These are phyloP conservation scores for Eutypella sp. DNA, from an alignment of 2,329 filamentous ascomycete species.

Conservation along the genomic window DNA sequence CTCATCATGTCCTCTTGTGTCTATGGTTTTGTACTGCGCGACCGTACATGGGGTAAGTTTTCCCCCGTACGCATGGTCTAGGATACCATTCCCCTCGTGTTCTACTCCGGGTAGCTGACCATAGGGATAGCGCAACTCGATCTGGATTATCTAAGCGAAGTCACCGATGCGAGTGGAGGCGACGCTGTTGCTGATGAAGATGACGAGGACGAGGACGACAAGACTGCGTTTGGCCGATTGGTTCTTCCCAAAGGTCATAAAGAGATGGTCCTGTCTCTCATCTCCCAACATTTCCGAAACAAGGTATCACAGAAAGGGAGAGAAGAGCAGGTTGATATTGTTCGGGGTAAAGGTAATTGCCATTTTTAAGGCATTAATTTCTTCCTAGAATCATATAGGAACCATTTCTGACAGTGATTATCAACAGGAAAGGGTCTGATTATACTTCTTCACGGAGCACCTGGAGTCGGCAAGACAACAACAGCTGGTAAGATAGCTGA, in stretches of 20 bases:
- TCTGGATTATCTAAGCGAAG: background rate
- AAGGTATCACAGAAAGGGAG: background rate
- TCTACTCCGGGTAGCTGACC: background rate
- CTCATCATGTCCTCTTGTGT: background rate
- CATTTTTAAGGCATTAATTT: background rate
- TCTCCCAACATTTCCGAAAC: background rate
- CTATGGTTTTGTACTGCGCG: background rate
- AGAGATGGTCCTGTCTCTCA: background rate
- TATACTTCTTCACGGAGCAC: constrained; percentile 12
- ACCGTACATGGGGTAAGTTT: background rate
- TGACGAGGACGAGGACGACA: background rate
- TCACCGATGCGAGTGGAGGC: background rate
- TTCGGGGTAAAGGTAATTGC: background rate
- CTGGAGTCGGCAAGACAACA: constrained; percentile 13
- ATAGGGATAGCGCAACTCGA: background rate
- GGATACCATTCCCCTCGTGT: background rate
- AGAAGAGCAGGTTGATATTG: background rate
- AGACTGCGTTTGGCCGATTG: background rate
- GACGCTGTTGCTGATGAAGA: background rate
- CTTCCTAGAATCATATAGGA: background rate
- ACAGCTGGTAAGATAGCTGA: constrained; percentile 4
- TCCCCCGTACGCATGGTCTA: background rate
- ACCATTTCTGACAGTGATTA: background rate
- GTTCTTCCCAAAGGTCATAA: background rate
- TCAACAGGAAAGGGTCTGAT: constrained; percentile 8